Base-by-base conservation (phyloP, 345 rosid genomes). In the Lepidium aucheri region DNA sequence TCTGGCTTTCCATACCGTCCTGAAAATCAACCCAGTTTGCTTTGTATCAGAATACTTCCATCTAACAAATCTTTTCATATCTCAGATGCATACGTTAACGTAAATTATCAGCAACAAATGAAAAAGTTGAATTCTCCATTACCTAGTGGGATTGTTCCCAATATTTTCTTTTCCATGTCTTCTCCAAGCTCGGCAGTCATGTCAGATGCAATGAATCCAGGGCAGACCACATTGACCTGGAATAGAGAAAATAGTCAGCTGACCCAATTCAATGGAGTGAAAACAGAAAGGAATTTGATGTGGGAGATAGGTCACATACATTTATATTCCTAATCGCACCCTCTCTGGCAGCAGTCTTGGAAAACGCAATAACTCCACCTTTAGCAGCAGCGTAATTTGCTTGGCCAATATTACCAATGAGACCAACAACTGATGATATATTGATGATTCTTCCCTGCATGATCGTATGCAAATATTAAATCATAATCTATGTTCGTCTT, bases 331-430 rank as follows among this genome's bases (percentile, higher is more conserved):
- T 82, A 87, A 95, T 79, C 3, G 95, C 84, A 80, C 83, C 88
- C 74, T 94, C 99, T 81, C 71, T 91, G 17, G 99, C 99, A 55
- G 77, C 89, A 70, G 83, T 68, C 76, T 94, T 94, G 61, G 97
- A 88, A 17, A 94, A 56, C 41, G 95, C 88, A 80, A 94, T 94
- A 69, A 94, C 99, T 73, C 99, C 97, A 17, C 93, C 99, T 80
- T 94, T 94, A 15, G 99, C 95, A 30, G 99, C 99, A 74, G 93
- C 87, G 68, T 90, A 94, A 84, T 94, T 94, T 69, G 97, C 96
- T 85, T 94, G 99, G 26, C 99, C 99, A 18, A 51, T 65, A n/a
- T 94, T 94, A 69, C 97, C 97, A 69, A 88, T 83, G 74, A 94
- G 84, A 77, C 99, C 97, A 67, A 88, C 96, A 46, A 90, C 99